A percentile compares a stretch with the other conserved stretches of the same genome.
Conservation (phyloP, 257 asterid species). For the Plectranthus barbatus region DNA sequence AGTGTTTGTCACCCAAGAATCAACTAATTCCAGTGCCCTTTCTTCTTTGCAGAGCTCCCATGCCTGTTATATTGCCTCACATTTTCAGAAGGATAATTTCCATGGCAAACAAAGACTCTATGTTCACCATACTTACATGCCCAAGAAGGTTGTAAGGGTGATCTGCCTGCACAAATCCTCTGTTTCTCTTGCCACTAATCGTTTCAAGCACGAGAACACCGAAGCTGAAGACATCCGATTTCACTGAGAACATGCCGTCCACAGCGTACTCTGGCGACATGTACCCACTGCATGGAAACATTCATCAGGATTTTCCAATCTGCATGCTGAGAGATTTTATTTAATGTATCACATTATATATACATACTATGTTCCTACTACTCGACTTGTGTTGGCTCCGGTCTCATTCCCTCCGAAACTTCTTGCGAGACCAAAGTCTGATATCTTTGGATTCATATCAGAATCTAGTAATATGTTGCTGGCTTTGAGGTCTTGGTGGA, state of each 20-base stretch:
- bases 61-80: conserved; percentile 15
- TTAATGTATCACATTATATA: not conserved
- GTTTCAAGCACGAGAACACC: conserved; percentile 33
- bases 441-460: conserved; percentile 38
- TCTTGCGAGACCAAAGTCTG: conserved; percentile 46
- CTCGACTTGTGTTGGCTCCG: not conserved
- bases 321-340: too few relatives aligned
- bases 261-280: conserved; percentile 32
- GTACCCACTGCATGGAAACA: conserved; percentile 23
- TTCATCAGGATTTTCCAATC: not conserved
- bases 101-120: not conserved
- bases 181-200: conserved; percentile 21
- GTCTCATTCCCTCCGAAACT: conserved; percentile 23
- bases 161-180: conserved; percentile 20
- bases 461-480: conserved; percentile 33
- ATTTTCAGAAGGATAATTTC: not conserved
- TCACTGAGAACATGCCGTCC: conserved; percentile 26
- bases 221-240: conserved; percentile 35
- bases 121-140: conserved; percentile 19
- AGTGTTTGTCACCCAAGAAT: not conserved
- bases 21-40: conserved; percentile 16
- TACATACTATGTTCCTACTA: conserved; percentile 18
- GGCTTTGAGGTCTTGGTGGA: conserved; percentile 44
- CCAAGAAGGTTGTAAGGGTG: conserved; percentile 34
- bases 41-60: conserved; percentile 34